Base-by-base conservation (phyloP, 164 flowering plant genomes). In the Warburgia ugandensis region DNA sequence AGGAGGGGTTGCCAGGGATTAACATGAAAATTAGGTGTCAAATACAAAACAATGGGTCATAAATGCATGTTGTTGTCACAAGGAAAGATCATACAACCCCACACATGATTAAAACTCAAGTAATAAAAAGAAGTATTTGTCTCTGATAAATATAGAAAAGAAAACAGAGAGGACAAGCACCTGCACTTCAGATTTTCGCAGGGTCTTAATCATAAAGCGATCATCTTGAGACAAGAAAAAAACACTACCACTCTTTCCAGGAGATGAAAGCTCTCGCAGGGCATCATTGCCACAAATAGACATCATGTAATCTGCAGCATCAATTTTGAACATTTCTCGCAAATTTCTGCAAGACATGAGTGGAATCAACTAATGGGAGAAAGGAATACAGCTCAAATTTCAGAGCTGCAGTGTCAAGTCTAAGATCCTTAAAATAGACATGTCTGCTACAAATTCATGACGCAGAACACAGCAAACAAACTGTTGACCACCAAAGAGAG, bases 271-370 rank as follows among this genome's bases (percentile, higher is more conserved):
- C 63, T 84, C 97, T 60, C 99, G 72, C 17, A 94, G 82, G 62
- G 94, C 83, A 68, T 86, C 99, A 74, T 86, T 89, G 58, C 99
- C 99, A 67, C 99, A 88, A 52, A 94, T 84, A 41, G 97, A 94
- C 73, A 94, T 86, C 99, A 94, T 94, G 66, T 94, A 94, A 55
- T 94, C 99, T 57, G 96, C 97, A 52, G 99, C 80, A 80, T 89
- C 92, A 65, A 94, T 86, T 72, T 86, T 86, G 77, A 94, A 94
- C 94, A 88, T 64, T 71, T 89, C 96, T 64, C 99, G 83, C 64
- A 94, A 65, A 60, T 86, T 76, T 76, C 97, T 92, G 22, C 21
- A 40, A 13, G 13, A 33, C 20, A 33, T 22, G 23, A 39, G 26
- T 16, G 19, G n/a, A n/a, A n/a, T n/a, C n/a, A n/a, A n/a, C n/a